A percentile compares a stretch with the other conserved stretches of the same genome.
These are phyloP conservation scores for Omphalea diandra DNA, from an alignment of 441 rosid species.

Conservation along the genomic window DNA sequence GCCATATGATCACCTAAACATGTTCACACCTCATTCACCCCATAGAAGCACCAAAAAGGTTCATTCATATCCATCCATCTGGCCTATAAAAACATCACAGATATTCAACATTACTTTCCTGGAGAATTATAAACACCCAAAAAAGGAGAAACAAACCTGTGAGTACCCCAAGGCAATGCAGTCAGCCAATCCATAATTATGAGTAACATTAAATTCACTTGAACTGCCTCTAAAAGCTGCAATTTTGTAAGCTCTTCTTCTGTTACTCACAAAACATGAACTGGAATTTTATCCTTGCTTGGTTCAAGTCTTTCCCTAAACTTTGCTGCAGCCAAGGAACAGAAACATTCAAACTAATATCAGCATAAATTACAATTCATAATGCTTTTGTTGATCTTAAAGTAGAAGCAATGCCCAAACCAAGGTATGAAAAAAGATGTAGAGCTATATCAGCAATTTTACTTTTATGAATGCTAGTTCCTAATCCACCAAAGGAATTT, in stretches of 20 bases:
- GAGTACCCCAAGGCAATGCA: slow-evolving; percentile 87
- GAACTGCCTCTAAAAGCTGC: slow-evolving; percentile 97
- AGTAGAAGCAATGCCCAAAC: neutral
- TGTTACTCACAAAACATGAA: slow-evolving; percentile 79
- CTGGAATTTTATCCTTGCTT: slow-evolving; percentile 77
- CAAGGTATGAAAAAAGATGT: neutral
- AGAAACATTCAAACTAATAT: slow-evolving; percentile 17
- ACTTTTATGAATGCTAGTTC: neutral
- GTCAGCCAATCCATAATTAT: slow-evolving; percentile 97
- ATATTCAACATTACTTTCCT: neutral
- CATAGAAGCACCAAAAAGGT: neutral
- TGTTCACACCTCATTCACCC: neutral
- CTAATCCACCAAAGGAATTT: neutral
- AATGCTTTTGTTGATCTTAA: neutral
- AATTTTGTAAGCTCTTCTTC: slow-evolving; percentile 89
- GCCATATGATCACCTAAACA: neutral
- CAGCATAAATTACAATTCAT: neutral
- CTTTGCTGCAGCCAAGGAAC: slow-evolving; percentile 57
- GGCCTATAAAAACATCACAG: neutral
- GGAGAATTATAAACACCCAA: slow-evolving; percentile 9
- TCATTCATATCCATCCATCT: neutral
- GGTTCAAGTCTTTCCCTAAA: slow-evolving; percentile 79
- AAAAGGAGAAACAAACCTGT: slow-evolving; percentile 54
- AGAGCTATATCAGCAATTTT: neutral
- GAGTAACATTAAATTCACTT: slow-evolving; percentile 96